A percentile compares a stretch with the other conserved stretches of the same genome.
Evolutionary conservation across 352 stramenopile genomes (phyloP).

Genomic region (Phytophthora aleatoria): DNA sequence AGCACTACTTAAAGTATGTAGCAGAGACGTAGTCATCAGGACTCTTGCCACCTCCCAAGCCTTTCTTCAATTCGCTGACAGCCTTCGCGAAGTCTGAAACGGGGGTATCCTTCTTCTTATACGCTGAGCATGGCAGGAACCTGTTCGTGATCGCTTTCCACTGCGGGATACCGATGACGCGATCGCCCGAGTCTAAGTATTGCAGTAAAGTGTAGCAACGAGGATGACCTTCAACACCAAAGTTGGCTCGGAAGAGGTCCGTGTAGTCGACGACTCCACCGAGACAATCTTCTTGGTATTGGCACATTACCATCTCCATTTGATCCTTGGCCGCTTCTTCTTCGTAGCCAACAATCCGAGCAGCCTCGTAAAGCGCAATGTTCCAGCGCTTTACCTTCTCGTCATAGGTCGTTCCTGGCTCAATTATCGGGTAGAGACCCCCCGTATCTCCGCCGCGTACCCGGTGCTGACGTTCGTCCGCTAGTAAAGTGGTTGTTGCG

Average conservation of each 20-base stretch:
- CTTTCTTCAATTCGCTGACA: constrained; percentile 1
- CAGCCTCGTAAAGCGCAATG: constrained; percentile 54
- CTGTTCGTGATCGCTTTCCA: constrained; percentile 46
- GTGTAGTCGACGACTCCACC: constrained; percentile 51
- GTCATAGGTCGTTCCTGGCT: constrained; percentile 29
- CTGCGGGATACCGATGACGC: constrained; percentile 52
- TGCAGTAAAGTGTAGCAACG: constrained; percentile 54
- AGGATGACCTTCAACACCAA: constrained; percentile 51
- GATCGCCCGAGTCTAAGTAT: constrained; percentile 35
- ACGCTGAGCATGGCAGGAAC: constrained; percentile 40
- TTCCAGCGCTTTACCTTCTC: constrained; percentile 46
- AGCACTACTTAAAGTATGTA: not conserved
- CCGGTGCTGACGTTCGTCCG: not conserved
- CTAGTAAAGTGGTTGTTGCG: constrained; percentile 4
- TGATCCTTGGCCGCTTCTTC: constrained; percentile 42
- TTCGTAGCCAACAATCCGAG: constrained; percentile 50
- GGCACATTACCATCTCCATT: constrained; percentile 60
- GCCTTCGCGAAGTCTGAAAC: constrained; percentile 14
- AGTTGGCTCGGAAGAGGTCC: constrained; percentile 49
- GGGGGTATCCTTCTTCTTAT: constrained; percentile 2
- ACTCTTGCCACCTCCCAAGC: not conserved
- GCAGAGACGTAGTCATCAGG: not conserved
- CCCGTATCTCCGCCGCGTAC: not conserved
- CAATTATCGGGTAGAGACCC: constrained; percentile 17
- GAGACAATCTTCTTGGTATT: constrained; percentile 58